phyloP scores from a whole-genome alignment of 805 yeast species.

The Metschnikowia sp. region DNA sequence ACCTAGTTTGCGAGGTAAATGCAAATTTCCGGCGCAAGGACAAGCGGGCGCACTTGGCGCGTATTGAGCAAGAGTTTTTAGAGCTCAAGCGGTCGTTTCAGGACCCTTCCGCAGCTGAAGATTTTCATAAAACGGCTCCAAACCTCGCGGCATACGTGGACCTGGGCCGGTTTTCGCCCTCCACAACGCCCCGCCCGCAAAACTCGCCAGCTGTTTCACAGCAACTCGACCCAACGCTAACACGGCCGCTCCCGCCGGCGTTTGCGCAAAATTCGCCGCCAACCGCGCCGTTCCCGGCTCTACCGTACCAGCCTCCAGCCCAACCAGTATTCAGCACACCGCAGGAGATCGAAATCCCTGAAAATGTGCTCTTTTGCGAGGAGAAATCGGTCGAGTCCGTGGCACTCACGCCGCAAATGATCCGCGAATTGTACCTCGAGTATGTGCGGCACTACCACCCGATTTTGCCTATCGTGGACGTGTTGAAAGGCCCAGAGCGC shows the following conservation, averaged over 20 bases:
- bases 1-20: constrained; percentile 66
- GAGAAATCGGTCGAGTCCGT: constrained; percentile 74
- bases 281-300: not conserved
- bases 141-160: constrained; percentile 3
- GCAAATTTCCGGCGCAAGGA: constrained; percentile 85
- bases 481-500: constrained; percentile 75
- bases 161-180: not conserved
- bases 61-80: constrained; percentile 75
- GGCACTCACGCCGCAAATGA: constrained; percentile 56
- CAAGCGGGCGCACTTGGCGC: constrained; percentile 81
- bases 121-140: constrained; percentile 3
- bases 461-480: constrained; percentile 82
- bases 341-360: not conserved
- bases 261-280: too few species aligned
- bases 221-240: too few species aligned
- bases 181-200: not conserved
- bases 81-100: constrained; percentile 58
- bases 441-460: constrained; percentile 79
- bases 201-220: too few species aligned
- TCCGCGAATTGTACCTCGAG: constrained; percentile 61
- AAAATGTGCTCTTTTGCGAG: constrained; percentile 40
- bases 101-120: constrained; percentile 25
- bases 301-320: not conserved
- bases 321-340: not conserved
- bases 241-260: too few species aligned